These are phyloP conservation scores for Cordyceps cateniannulata DNA, from an alignment of 2,329 filamentous ascomycete genomes.

Conservation along the genomic window DNA sequence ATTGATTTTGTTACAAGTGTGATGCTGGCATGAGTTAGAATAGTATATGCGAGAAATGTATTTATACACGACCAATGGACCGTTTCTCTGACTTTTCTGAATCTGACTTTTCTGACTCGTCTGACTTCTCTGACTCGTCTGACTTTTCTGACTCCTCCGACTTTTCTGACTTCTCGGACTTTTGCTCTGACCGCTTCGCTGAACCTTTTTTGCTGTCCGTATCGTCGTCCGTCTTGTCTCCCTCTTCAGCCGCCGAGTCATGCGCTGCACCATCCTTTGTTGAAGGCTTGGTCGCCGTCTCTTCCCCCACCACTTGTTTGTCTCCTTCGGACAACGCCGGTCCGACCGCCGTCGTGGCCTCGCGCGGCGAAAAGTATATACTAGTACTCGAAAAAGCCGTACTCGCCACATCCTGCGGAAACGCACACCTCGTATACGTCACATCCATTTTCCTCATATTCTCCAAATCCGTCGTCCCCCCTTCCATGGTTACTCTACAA, in stretches of 20 bases:
- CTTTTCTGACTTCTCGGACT: no score
- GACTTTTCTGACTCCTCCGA: no score
- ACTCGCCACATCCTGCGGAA: slow-evolving; percentile 30
- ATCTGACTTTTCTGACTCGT: not conserved
- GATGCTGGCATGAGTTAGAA: slow-evolving; percentile 8
- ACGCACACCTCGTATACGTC: slow-evolving; percentile 24
- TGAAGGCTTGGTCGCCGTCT: not conserved
- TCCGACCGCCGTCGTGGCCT: not conserved
- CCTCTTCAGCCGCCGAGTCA: no score
- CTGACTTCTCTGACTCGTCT: no score
- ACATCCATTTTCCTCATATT: slow-evolving; percentile 28
- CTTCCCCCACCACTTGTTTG: not conserved
- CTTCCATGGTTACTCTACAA: slow-evolving; percentile 2
- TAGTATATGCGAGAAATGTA: slow-evolving; percentile 5
- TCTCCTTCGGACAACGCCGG: not conserved
- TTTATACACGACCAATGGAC: slow-evolving; percentile 3
- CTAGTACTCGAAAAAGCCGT: slow-evolving; percentile 34
- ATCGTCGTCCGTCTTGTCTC: no score
- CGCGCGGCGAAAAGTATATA: slow-evolving; percentile 30
- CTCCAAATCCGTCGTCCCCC: slow-evolving; percentile 20
- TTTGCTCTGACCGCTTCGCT: no score
- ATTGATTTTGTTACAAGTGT: not conserved
- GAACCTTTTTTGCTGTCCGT: not conserved
- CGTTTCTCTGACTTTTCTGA: slow-evolving; percentile 3
- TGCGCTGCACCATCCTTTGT: no score